Percentiles rank a stretch among this genome's conserved stretches.
These are phyloP conservation scores for Anethum foeniculum DNA, from an alignment of 140 eudicot genomes.

Conservation along the genomic window DNA sequence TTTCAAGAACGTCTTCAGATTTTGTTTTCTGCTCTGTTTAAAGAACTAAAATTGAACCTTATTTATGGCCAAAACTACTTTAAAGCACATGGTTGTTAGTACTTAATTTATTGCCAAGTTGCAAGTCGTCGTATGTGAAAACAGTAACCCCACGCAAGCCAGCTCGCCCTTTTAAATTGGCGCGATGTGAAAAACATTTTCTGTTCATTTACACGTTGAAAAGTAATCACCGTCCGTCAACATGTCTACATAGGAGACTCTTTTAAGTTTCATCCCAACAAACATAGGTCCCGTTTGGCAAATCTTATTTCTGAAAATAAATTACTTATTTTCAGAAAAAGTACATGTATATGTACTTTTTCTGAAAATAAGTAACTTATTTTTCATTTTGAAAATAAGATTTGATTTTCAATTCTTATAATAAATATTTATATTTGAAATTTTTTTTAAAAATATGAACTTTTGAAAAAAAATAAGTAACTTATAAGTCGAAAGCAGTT, in stretches of 20 bases:
- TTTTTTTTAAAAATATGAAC: too few relatives aligned
- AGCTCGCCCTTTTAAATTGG: neutral
- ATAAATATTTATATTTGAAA: too few relatives aligned
- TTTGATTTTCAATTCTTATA: too few relatives aligned
- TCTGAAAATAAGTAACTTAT: too few relatives aligned
- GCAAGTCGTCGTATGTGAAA: neutral
- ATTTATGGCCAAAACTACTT: neutral
- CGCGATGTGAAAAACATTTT: neutral
- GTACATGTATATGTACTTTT: too few relatives aligned
- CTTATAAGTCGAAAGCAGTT: too few relatives aligned
- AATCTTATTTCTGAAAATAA: too few relatives aligned
- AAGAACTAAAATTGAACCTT: neutral
- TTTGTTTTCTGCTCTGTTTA: neutral
- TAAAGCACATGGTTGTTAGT: neutral
- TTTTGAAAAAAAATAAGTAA: too few relatives aligned
- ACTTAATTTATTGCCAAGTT: neutral
- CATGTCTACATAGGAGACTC: neutral
- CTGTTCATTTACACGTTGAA: neutral
- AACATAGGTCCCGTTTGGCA: too few relatives aligned
- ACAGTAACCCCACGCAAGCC: neutral
- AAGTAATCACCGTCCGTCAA: neutral
- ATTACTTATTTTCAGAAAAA: too few relatives aligned
- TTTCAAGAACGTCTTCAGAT: neutral
- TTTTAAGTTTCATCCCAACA: too few relatives aligned
- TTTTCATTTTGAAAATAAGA: too few relatives aligned